Conservation (phyloP, 805 yeast species). For the Wickerhamiella allomyrinae region DNA sequence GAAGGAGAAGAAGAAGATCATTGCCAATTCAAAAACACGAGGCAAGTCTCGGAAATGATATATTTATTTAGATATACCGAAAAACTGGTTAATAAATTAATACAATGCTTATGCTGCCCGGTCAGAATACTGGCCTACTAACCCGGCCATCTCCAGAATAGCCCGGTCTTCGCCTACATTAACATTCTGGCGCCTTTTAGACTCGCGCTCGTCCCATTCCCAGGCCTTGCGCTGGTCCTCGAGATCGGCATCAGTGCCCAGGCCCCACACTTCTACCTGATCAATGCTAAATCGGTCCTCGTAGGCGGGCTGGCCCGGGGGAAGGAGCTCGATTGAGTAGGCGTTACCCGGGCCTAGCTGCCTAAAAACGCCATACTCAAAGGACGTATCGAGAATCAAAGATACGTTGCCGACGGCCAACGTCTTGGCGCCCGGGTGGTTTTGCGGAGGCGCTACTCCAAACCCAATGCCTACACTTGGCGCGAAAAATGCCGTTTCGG, state of each 20-base stretch:
- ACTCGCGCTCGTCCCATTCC: conserved; percentile 89
- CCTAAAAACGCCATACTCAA: conserved; percentile 73
- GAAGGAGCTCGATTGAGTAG: conserved; percentile 15
- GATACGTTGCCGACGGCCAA: conserved; percentile 49
- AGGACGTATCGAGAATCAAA: conserved; percentile 56
- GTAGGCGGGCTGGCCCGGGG: conserved; percentile 27
- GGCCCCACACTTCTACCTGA: conserved; percentile 84
- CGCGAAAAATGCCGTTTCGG: conserved; percentile 28
- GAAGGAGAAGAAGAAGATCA: conserved; percentile 61
- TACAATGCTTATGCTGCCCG: background rate
- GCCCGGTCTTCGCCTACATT: conserved; percentile 69
- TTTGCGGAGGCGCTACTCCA: conserved; percentile 49
- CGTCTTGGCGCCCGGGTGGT: conserved; percentile 28
- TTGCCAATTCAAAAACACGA: conserved; percentile 35
- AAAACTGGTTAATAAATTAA: background rate
- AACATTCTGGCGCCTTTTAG: conserved; percentile 58
- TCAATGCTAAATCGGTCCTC: conserved; percentile 61
- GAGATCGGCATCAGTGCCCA: conserved; percentile 66
- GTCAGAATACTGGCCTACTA: conserved; percentile 34
- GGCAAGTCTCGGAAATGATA: conserved; percentile 17
- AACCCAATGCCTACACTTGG: conserved; percentile 54
- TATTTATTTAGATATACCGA: conserved; percentile 10
- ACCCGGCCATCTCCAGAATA: conserved; percentile 67
- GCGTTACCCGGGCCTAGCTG: conserved; percentile 45
- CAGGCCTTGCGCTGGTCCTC: conserved; percentile 62